phyloP scores from a whole-genome alignment of 257 asterid species.

The Striga asiatica region DNA sequence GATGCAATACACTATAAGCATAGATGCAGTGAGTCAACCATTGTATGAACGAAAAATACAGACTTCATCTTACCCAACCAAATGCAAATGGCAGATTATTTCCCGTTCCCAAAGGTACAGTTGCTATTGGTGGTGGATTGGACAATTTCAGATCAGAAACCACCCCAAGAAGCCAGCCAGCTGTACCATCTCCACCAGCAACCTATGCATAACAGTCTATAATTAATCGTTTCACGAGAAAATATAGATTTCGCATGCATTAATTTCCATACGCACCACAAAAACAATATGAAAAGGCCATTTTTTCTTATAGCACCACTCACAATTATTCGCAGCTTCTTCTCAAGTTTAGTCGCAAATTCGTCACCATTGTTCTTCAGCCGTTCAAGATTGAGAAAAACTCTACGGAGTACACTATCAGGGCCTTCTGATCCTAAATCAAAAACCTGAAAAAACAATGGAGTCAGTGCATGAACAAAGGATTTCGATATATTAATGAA shows the following conservation, averaged over 20 bases:
- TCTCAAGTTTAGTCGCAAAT: slow-evolving; percentile 40
- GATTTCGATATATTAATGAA: neutral
- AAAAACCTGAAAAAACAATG: slow-evolving; percentile 50
- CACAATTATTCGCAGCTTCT: slow-evolving; percentile 47
- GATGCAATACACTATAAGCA: too few relatives aligned
- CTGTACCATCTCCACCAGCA: slow-evolving; percentile 98
- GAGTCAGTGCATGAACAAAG: neutral
- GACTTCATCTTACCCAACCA: slow-evolving; percentile 60
- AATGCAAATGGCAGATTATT: slow-evolving; percentile 94
- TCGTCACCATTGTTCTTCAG: slow-evolving; percentile 59
- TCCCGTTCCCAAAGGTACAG: slow-evolving; percentile 95
- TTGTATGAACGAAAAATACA: neutral
- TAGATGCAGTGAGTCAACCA: neutral
- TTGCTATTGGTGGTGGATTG: slow-evolving; percentile 79
- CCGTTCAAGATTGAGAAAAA: slow-evolving; percentile 48
- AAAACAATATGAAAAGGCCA: neutral
- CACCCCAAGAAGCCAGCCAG: slow-evolving; percentile 96
- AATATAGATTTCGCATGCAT: neutral
- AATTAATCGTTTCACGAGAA: neutral
- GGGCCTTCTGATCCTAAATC: slow-evolving; percentile 79
- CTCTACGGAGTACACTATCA: slow-evolving; percentile 42
- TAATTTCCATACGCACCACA: neutral
- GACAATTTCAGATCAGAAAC: slow-evolving; percentile 69
- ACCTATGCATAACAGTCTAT: slow-evolving; percentile 32
- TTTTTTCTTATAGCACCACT: slow-evolving; percentile 5